These are phyloP conservation scores for Xylariales sp. DNA, from an alignment of 2,329 filamentous ascomycete genomes.

Conservation along the genomic window DNA sequence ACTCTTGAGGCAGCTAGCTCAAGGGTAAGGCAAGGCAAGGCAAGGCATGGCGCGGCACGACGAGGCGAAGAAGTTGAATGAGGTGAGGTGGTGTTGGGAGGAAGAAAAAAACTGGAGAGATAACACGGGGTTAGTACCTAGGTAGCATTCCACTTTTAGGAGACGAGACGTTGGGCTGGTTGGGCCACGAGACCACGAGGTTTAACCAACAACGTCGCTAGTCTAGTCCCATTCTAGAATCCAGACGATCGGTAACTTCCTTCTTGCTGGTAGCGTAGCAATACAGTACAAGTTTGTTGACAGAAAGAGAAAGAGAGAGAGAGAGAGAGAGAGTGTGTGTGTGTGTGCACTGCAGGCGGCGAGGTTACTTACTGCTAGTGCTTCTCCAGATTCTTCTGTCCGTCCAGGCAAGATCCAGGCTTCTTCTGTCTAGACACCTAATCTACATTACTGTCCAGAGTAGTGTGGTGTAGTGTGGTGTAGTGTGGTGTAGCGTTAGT, in stretches of 20 bases:
- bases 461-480: neutral
- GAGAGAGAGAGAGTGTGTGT: too few relatives aligned
- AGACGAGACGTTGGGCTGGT: neutral
- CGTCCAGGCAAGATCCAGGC: too few relatives aligned
- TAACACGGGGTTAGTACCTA: constrained; percentile 1
- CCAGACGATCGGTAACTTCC: constrained; percentile 31
- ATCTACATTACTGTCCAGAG: neutral
- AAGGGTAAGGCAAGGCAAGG: constrained; percentile 11
- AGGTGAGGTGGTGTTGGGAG: neutral
- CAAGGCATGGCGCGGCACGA: neutral
- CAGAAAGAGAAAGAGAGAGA: too few relatives aligned
- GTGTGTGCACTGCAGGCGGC: neutral
- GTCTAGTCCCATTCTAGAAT: constrained; percentile 26
- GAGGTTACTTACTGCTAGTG: neutral
- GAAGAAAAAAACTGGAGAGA: constrained; percentile 7
- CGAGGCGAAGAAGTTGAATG: too few relatives aligned
- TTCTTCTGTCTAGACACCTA: too few relatives aligned
- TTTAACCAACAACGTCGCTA: constrained; percentile 3
- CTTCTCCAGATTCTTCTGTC: too few relatives aligned
- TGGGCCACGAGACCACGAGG: constrained; percentile 26
- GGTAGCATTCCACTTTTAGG: constrained; percentile 24
- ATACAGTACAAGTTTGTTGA: too few relatives aligned
- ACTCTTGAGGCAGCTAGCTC: neutral
- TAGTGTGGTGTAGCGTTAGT: neutral
- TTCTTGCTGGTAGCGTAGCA: neutral